Evolutionary conservation across 2,329 filamentous ascomycete species (phyloP), one percentile per base, ranked within the genome.

Genomic region (Madurella mycetomatis): DNA sequence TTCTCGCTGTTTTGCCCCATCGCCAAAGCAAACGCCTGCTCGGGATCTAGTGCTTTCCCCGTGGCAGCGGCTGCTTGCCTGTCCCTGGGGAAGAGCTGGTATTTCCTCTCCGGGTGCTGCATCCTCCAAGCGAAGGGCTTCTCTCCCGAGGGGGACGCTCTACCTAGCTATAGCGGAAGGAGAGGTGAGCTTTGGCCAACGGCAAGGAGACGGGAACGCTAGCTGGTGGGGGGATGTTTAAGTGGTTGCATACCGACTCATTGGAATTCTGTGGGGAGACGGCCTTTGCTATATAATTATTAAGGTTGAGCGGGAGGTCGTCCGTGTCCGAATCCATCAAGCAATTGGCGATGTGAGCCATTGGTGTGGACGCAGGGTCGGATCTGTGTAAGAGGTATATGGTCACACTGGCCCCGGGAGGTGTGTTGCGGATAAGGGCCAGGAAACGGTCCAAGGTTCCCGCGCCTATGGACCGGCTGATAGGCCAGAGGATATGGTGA

Each of bases 331-430:
- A 66, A 63, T 77, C 74, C 61, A 78, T 71, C 71, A 85, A 75
- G 67, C 81, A 83, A 63, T 73, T 78, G 67, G 78, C 79, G 69
- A 85, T 84, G 69, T 85, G 82, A 70, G 81, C 80, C 82, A 85
- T 85, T 69, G 68, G 59, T 25, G 51, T 48, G 60, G 62, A 64
- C 58, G 56, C 60, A 58, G 56, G 61, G 61, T 53, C 51, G 47
- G 44, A 50, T 51, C 39, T 56, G 60, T 62, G 64, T 64, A 60
- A 52, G 65, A 63, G 63, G 58, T 63, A 60, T 47, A 63, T 59
- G 52, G 56, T 52, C 49, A 56, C 56, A 63, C 64, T 62, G 57
- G 62, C 25, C 60, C 62, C 62, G 61, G 64, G 66, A 65, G 60
- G 61, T 60, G 54, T 57, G 64, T 54, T 64, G 60, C 60, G 57